phyloP scores from a whole-genome alignment of 768 basidiomycete genomes.

The Amylocystis lapponica region DNA sequence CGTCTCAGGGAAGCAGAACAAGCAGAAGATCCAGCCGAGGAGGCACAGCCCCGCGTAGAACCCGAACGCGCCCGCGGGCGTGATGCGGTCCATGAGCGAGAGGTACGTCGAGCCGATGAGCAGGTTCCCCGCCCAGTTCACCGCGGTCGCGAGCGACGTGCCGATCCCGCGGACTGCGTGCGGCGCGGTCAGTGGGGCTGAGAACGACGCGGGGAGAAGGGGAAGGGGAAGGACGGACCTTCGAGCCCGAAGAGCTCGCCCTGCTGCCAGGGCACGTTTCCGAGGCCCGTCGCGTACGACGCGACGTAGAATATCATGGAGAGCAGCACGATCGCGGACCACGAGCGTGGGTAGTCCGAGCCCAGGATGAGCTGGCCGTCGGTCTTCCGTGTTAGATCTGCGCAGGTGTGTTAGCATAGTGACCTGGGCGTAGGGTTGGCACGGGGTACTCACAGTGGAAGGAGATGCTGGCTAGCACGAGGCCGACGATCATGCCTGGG shows the following conservation, averaged over 20 bases:
- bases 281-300: conserved; percentile 73
- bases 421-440: background rate
- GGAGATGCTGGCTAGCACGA: conserved; percentile 56
- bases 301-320: conserved; percentile 84
- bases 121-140: conserved; percentile 75
- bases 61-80: conserved; percentile 70
- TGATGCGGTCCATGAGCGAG: conserved; percentile 68
- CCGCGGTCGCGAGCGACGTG: conserved; percentile 66
- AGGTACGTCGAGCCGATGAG: conserved; percentile 78
- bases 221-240: conserved; percentile 32
- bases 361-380: conserved; percentile 56
- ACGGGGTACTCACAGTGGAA: conserved; percentile 50
- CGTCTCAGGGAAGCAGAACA: conserved; percentile 75
- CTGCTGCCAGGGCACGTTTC: conserved; percentile 85
- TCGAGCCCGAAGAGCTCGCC: conserved; percentile 79
- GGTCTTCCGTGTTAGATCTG: conserved; percentile 58
- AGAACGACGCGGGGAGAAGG: background rate
- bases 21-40: conserved; percentile 62
- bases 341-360: conserved; percentile 49
- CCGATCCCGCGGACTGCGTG: conserved; percentile 66
- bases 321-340: conserved; percentile 65
- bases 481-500: conserved; percentile 67
- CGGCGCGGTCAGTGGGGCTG: background rate
- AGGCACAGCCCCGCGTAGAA: conserved; percentile 73
- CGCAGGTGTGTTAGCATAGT: background rate